Base-by-base conservation (phyloP, 2,329 filamentous ascomycete species). In the Fusarium abutilonis region DNA sequence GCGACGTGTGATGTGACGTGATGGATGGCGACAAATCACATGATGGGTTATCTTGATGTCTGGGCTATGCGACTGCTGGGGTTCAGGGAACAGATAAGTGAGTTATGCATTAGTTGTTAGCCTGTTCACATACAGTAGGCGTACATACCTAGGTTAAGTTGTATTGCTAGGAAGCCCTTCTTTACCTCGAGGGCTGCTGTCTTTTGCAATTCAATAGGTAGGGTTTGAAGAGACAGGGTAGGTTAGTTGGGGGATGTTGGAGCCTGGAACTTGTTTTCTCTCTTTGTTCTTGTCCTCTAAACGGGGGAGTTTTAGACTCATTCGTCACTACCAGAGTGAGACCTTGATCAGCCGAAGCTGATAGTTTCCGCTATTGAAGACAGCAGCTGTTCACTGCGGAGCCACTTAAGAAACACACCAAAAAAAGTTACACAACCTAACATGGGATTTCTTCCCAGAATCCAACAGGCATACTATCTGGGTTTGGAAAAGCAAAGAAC, bases 11-110 rank as follows among this genome's bases (percentile, higher is more conserved):
- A 50, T 50, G 51, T 41, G 36, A 49, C 52, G 53, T 52, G 51
- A 62, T 63, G 44, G 53, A 56, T 68, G 58, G 58, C 39, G 53
- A 54, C 49, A 28, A 43, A 62, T 62, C 67, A 69, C 67, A 69
- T 69, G 67, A 69, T 66, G 55, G 55, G 21, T 51, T 54, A 64
- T 68, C 57, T 51, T 60, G 59, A 39, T 34, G 59, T 34, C 64
- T 45, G 56, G 36, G 44, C 59, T 46, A 66, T 63, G 43, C 52
- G 21, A 35, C 13, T 19, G 28, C 32, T 29, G 29, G n/a, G 38
- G 29, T 15, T 32, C 53, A 31, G 11, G 14, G 11, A 23, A 52
- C 43, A 42, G 11, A 29, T 9, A 26, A 32, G 45, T 35, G 28
- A 42, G 19, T n/a, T 31, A 19, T 52, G 11, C 26, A 39, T 31